Evolutionary conservation across 2,329 filamentous ascomycete species (phyloP), one percentile per base, ranked within the genome.

Genomic region (Microsporum canis): DNA sequence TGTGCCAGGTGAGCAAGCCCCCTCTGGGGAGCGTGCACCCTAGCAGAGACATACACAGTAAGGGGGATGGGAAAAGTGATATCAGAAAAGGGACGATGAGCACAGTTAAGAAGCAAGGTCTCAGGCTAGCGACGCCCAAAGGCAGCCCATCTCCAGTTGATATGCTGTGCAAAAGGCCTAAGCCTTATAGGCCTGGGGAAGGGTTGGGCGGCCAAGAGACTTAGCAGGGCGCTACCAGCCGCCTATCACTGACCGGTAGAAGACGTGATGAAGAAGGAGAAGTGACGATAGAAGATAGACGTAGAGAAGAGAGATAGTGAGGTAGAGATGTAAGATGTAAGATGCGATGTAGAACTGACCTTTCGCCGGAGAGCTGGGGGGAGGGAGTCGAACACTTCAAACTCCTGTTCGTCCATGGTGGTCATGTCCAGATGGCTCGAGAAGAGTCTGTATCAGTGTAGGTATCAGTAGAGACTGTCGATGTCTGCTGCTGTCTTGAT

Each of bases 301-400:
- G 29, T 33, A 57, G 60, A 63, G 51, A 57, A 62, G 58, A 62
- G 45, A 29, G 7, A 5, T 17, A 23, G 3, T 31, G 34, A 41
- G 31, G 23, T 41, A 17, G 56, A 41, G 8, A 38, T 47, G 23
- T 8, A 61, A 58, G 34, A 61, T 36, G 41, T 58, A 58, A 59
- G 33, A 36, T 49, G 14, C 33, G 47, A 62, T 58, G 59, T 61
- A 38, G 57, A 41, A 75, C 80, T 76, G 73, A 84, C 82, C 75
- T 84, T 84, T 71, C 81, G 76, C 67, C 80, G 76, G 59, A 84
- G 76, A 14, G 80, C 80, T 29, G 78, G 79, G 23, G 82, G 82
- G 8, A 84, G 72, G 45, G 77, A 76, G 65, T 82, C 78, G 62
- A 82, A 82, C 58, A 77, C 76, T 47, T 72, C 69, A 8, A 55